phyloP scores from a whole-genome alignment of 2,329 filamentous ascomycete genomes.

The Ascochyta koolunga region DNA sequence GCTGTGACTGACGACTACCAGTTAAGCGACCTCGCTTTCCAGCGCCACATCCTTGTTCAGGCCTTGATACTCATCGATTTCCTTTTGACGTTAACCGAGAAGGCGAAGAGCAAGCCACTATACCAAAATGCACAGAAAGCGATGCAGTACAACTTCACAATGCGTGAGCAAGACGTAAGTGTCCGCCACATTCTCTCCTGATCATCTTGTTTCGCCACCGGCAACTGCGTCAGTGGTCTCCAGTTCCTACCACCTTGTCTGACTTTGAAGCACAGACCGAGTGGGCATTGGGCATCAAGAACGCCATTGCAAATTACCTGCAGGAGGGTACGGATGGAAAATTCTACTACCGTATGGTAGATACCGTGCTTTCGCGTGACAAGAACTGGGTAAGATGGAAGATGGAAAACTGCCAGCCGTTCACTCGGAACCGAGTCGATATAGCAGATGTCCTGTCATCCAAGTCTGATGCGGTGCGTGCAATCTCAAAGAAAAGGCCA shows the following conservation, averaged over 20 bases:
- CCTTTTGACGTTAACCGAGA: constrained; percentile 83
- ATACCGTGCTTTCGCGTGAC: constrained; percentile 91
- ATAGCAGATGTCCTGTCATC: constrained; percentile 72
- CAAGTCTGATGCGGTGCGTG: constrained; percentile 67
- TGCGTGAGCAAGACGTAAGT: constrained; percentile 83
- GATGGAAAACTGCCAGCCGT: constrained; percentile 87
- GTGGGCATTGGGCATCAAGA: constrained; percentile 83
- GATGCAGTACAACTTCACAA: constrained; percentile 77
- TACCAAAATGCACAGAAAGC: constrained; percentile 80
- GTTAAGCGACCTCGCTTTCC: constrained; percentile 93
- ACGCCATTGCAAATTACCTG: constrained; percentile 80
- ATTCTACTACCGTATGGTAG: constrained; percentile 95
- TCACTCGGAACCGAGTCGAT: constrained; percentile 75
- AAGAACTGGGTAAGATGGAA: constrained; percentile 99
- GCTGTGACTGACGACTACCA: constrained; percentile 49
- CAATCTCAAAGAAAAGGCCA: constrained; percentile 70
- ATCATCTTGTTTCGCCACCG: constrained; percentile 23
- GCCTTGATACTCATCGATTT: constrained; percentile 95
- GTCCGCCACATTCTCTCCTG: constrained; percentile 19
- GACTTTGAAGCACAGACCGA: constrained; percentile 64
- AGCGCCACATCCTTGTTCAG: constrained; percentile 92
- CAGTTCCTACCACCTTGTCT: constrained; percentile 33
- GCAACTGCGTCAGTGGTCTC: constrained; percentile 28
- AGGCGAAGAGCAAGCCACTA: constrained; percentile 78
- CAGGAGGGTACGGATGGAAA: constrained; percentile 81